A percentile compares a stretch with the other conserved stretches of the same genome.
Conservation (phyloP, 1,284 basidiomycete genomes). For the Ganoderma lucidum region DNA sequence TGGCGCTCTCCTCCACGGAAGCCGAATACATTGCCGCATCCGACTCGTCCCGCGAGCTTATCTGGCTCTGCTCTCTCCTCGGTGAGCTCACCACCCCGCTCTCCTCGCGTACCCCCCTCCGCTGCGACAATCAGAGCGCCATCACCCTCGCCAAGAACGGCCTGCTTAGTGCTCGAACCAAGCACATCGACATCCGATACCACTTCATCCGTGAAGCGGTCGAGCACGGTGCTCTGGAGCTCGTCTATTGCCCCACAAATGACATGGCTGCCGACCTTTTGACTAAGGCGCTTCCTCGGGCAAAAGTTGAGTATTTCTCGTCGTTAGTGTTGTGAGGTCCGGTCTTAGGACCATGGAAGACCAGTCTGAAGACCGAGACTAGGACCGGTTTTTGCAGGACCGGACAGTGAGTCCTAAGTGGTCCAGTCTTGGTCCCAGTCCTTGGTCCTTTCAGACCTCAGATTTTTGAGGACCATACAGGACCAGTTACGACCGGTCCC, state of each 20-base stretch:
- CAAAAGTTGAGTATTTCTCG: too few relatives aligned
- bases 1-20: conserved; percentile 24
- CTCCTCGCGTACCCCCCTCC: neutral
- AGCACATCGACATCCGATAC: conserved; percentile 46
- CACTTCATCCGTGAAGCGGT: conserved; percentile 45
- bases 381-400: too few relatives aligned
- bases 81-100: conserved; percentile 32
- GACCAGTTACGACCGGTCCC: too few relatives aligned
- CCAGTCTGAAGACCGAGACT: too few relatives aligned
- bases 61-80: conserved; percentile 35
- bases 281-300: conserved; percentile 33
- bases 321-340: too few relatives aligned
- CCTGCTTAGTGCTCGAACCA: conserved; percentile 34
- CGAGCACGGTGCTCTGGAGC: conserved; percentile 21
- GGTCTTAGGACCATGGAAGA: too few relatives aligned
- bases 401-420: too few relatives aligned
- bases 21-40: conserved; percentile 30
- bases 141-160: conserved; percentile 15
- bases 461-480: too few relatives aligned
- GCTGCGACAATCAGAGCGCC: conserved; percentile 7
- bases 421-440: too few relatives aligned
- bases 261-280: conserved; percentile 40
- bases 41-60: conserved; percentile 26
- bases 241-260: conserved; percentile 31
- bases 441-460: too few relatives aligned